phyloP scores from a whole-genome alignment of 331 rosid species.

The Stylosanthes scabra region DNA sequence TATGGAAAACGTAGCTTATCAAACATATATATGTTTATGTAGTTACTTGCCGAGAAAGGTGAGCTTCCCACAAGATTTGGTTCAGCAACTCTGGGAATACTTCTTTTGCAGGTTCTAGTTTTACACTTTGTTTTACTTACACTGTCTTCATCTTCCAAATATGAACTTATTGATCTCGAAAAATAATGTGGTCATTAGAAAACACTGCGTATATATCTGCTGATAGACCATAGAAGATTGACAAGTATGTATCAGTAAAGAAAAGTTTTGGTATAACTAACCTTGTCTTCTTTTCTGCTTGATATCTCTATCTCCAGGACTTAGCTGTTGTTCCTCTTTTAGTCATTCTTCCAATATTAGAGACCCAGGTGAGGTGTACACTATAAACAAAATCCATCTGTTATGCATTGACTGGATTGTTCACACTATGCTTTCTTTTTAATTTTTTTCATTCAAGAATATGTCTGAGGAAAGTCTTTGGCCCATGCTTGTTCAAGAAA shows the following conservation, averaged over 20 bases:
- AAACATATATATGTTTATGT: constrained; percentile 32
- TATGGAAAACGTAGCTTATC: constrained; percentile 43
- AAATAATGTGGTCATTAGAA: not conserved
- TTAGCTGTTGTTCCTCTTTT: constrained; percentile 98
- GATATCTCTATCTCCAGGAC: constrained; percentile 80
- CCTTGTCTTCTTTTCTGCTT: constrained; percentile 42
- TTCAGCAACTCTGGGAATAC: constrained; percentile 97
- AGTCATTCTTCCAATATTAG: constrained; percentile 97
- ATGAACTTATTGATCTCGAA: not conserved
- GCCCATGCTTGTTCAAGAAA: constrained; percentile 97
- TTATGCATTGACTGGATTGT: constrained; percentile 29
- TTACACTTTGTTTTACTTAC: constrained; percentile 34
- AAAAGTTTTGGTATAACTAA: constrained; percentile 32
- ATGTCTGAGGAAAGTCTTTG: constrained; percentile 80
- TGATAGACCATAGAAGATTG: constrained; percentile 21
- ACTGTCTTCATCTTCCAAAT: constrained; percentile 36
- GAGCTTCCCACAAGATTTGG: constrained; percentile 99
- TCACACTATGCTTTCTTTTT: constrained; percentile 41
- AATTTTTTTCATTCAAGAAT: constrained; percentile 57
- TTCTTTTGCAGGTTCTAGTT: constrained; percentile 85
- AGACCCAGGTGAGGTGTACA: constrained; percentile 81
- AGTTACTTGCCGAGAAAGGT: constrained; percentile 99
- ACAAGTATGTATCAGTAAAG: constrained; percentile 40
- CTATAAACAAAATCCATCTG: constrained; percentile 28
- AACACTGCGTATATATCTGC: constrained; percentile 18